Percentiles rank a stretch among this genome's conserved stretches.
Evolutionary conservation across 345 rosid genomes (phyloP).

Genomic region (Aquilaria malaccensis): DNA sequence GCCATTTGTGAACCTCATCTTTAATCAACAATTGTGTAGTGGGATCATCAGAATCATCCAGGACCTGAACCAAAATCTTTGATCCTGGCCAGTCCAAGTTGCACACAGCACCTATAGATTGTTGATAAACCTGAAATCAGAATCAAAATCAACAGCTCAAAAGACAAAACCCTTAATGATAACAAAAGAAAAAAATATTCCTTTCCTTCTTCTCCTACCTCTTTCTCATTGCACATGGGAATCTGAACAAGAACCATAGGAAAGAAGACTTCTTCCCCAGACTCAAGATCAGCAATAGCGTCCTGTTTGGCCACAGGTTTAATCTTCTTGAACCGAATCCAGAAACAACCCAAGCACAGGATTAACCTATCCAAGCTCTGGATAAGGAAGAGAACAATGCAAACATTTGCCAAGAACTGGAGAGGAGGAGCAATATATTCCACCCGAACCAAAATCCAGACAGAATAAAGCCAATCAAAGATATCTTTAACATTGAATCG

Average conservation of each 20-base stretch:
- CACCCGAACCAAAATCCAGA: conserved; percentile 69
- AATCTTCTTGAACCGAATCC: conserved; percentile 64
- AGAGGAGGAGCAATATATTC: conserved; percentile 79
- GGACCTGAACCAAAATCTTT: conserved; percentile 58
- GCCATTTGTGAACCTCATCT: conserved; percentile 81
- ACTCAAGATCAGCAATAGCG: conserved; percentile 45
- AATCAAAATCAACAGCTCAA: background rate
- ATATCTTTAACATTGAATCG: conserved; percentile 41
- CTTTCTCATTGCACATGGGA: conserved; percentile 91
- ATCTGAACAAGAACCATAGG: conserved; percentile 90
- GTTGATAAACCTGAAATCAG: conserved; percentile 64
- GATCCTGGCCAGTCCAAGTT: conserved; percentile 83
- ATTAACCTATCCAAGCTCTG: conserved; percentile 76
- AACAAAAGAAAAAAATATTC: background rate
- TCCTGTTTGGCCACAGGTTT: conserved; percentile 47
- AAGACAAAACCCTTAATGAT: too few species aligned
- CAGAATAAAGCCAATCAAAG: conserved; percentile 52
- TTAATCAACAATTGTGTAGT: conserved; percentile 53
- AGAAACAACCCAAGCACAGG: conserved; percentile 80
- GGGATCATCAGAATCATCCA: conserved; percentile 82
- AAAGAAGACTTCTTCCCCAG: conserved; percentile 49
- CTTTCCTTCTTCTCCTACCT: conserved; percentile 28
- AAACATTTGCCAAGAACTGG: conserved; percentile 70
- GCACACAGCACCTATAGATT: conserved; percentile 78
- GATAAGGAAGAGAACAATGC: conserved; percentile 67